Evolutionary conservation across 2,329 filamentous ascomycete genomes (phyloP), one percentile per base, ranked within the genome.

Genomic region (Corinectria fuckeliana): DNA sequence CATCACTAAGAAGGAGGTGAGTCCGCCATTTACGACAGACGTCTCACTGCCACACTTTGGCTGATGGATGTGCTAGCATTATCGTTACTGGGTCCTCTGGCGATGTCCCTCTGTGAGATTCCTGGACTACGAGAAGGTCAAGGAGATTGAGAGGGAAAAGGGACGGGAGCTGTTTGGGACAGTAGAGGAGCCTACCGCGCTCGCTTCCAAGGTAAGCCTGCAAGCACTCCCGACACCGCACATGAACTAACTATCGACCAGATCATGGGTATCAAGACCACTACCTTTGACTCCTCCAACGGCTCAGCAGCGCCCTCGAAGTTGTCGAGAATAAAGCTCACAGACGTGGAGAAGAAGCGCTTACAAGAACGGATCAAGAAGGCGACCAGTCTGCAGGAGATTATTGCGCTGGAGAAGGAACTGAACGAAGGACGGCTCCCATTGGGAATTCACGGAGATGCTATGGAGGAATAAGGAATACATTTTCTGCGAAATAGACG

Each of bases 71-170:
- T 28, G 42, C 13, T 53, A 97, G 92, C 82, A 97, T 78, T 99
- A 98, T 80, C 90, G 95, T 52, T 90, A 90, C 75, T 99, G 92
- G 90, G 81, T 97, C 25, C 85, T 99, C 61, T 97, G 91, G 90
- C 87, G 89, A 63, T 92, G 91, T 74, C 93, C 92, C 1, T 85
- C 83, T 4, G 88, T 99, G 41, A 89, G 94, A 42, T 98, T 97
- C 77, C 84, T 99, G 48, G 95, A 99, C 78, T 97, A 92, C 75
- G 84, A 88, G 69, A 97, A 96, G 78, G 93, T 99, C 49, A 96
- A 92, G 77, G 87, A 95, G 64, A 88, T 85, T 0, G 95, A 99
- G 82, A 87, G 93, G 42, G 80, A 86, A 64, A 85, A 88, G 68
- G 92, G 92, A 0, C 82, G 79, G 16, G 90, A 94, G 76, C 82